Evolutionary conservation across 1,284 basidiomycete species (phyloP).

Genomic region (Leccinum griseonigrum): DNA sequence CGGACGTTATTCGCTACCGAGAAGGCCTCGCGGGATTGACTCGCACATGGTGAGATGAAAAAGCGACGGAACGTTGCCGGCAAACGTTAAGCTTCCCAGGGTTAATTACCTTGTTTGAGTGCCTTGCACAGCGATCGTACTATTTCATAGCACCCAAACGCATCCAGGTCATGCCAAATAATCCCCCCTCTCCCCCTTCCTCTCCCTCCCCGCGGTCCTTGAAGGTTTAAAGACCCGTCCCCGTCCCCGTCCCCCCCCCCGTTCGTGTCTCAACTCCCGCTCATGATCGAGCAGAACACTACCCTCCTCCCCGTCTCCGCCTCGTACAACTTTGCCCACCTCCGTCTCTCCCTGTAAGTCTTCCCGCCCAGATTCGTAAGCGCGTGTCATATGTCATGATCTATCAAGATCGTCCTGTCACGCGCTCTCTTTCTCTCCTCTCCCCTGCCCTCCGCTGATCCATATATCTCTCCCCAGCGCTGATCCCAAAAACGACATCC

Average conservation of each 20-base stretch:
- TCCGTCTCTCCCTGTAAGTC: constrained; percentile 56
- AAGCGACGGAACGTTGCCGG: constrained; percentile 30
- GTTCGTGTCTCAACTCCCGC: constrained; percentile 15
- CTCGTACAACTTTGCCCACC: constrained; percentile 57
- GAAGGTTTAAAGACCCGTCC: constrained; percentile 13
- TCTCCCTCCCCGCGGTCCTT: constrained; percentile 12
- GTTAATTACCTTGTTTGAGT: constrained; percentile 31
- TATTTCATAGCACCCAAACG: constrained; percentile 29
- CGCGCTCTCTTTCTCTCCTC: constrained; percentile 4
- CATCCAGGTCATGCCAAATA: neutral
- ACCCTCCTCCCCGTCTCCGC: constrained; percentile 44
- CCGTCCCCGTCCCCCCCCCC: constrained; percentile 16
- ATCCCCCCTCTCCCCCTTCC: neutral
- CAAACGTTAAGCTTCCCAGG: constrained; percentile 37
- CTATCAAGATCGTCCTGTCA: constrained; percentile 29
- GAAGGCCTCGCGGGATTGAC: constrained; percentile 29
- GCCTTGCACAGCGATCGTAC: constrained; percentile 35
- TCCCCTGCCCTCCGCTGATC: constrained; percentile 8
- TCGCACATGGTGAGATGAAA: constrained; percentile 30
- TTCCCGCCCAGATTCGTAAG: constrained; percentile 21
- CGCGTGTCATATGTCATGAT: constrained; percentile 31
- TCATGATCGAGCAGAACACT: constrained; percentile 44
- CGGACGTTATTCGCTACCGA: constrained; percentile 40
- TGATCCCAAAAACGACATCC: constrained; percentile 39
- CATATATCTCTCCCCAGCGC: constrained; percentile 26